Conservation (phyloP, 1,284 basidiomycete genomes). For the Austropuccinia psidii region DNA sequence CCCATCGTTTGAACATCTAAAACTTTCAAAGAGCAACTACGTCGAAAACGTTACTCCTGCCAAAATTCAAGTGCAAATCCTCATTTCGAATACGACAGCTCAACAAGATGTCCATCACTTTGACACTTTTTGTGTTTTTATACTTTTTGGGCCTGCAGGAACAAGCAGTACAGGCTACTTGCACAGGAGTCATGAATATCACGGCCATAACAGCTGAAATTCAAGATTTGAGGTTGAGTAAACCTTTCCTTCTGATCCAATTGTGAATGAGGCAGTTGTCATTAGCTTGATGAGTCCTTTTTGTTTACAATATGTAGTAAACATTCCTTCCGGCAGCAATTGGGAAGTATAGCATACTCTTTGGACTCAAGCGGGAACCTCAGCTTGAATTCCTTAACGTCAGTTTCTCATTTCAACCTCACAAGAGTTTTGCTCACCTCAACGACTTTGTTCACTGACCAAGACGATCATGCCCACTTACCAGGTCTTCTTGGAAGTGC, state of each 20-base stretch:
- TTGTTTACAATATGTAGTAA: not conserved
- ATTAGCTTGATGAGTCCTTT: not conserved
- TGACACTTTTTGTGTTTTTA: too few species aligned
- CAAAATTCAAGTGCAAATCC: too few species aligned
- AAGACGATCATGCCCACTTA: not conserved
- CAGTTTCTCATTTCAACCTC: not conserved
- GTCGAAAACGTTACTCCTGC: too few species aligned
- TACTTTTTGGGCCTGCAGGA: too few species aligned
- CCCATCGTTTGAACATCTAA: too few species aligned
- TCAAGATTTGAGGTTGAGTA: not conserved
- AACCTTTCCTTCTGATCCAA: too few species aligned
- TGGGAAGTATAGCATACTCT: not conserved
- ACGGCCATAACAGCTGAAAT: not conserved
- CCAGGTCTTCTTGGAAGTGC: not conserved
- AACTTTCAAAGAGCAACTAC: too few species aligned
- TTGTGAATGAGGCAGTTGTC: too few species aligned
- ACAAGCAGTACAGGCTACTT: not conserved
- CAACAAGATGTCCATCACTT: too few species aligned
- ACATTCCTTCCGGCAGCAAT: not conserved
- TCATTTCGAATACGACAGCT: too few species aligned
- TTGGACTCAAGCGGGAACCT: not conserved
- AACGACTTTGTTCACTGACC: not conserved
- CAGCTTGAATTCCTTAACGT: too few species aligned
- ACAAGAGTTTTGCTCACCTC: not conserved
- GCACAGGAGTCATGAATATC: not conserved